Base-by-base conservation (phyloP, 108 stramenopile genomes). In the Cyclostephanos invisitatus region DNA sequence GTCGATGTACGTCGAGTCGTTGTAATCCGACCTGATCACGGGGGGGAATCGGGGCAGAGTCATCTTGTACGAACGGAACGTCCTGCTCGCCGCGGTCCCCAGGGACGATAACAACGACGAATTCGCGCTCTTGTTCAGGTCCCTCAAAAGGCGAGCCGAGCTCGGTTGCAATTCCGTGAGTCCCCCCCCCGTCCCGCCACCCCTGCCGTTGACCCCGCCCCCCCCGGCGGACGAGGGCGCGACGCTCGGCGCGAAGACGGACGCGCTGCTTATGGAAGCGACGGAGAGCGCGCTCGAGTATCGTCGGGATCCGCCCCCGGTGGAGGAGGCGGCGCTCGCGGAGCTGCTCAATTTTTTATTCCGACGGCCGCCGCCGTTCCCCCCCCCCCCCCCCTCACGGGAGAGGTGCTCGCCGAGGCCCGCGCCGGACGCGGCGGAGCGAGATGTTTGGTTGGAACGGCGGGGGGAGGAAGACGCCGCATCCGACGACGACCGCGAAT, bases 21-120 rank as follows among this genome's bases (percentile, higher is more conserved):
- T 32, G 32, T 32, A 32, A 32, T 32, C 32, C 32, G 32, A 32
- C 32, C 32, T 32, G 2, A 44, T 60, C 15, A 3, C 70, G 38
- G 70, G 77, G 37, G 49, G 70, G 62, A 48, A 67, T 29, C 62
- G 58, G 35, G 67, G 78, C 25, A 80, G 56, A 14, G 54, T 68
- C 78, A 80, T 80, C 62, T 80, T 80, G 42, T 80, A 80, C 35
- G 62, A 64, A 3, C 78, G 72, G 64, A 80, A 80, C 15, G 78
- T 80, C 24, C 78, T 47, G 10, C 66, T 67, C 32, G 78, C 78
- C 3, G 78, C 78, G 5, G 72, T 80, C 0, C 78, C 78, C 8
- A 80, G 37, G 51, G 67, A 68, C 20, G 72, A 68, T 17, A 80
- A 32, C 14, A 80, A 27, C 24, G 64, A 67, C n/a, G 54, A 64